These are phyloP conservation scores for Stephanodiscus triporus DNA, from an alignment of 108 stramenopile genomes.

Conservation along the genomic window DNA sequence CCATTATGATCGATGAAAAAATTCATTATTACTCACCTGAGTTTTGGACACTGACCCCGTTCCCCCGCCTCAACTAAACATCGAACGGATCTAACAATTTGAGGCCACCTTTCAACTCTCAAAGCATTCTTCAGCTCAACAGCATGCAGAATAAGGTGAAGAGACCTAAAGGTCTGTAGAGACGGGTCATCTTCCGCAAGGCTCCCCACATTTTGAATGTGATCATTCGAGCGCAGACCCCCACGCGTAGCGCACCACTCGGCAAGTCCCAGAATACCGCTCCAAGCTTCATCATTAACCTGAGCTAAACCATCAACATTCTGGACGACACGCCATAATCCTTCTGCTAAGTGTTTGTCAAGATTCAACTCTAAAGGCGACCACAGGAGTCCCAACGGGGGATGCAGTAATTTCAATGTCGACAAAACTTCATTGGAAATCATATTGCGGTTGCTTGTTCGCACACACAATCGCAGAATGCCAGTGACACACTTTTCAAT, in stretches of 20 bases:
- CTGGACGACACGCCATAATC: constrained; percentile 77
- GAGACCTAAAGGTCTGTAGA: constrained; percentile 75
- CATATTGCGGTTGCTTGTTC: constrained; percentile 58
- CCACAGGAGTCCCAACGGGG: constrained; percentile 39
- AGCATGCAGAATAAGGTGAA: constrained; percentile 76
- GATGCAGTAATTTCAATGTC: constrained; percentile 53
- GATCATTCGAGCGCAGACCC: constrained; percentile 38
- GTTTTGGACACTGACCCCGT: constrained; percentile 66
- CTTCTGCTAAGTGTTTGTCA: constrained; percentile 78
- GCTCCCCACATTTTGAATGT: constrained; percentile 27
- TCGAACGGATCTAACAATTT: constrained; percentile 52
- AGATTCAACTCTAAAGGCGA: constrained; percentile 55
- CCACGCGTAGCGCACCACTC: constrained; percentile 76
- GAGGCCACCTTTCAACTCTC: constrained; percentile 33
- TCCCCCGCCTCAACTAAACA: constrained; percentile 70
- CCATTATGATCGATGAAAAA: background rate
- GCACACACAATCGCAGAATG: constrained; percentile 65
- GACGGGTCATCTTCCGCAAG: constrained; percentile 82
- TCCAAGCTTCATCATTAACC: constrained; percentile 69
- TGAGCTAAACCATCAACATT: constrained; percentile 63
- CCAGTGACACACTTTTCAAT: constrained; percentile 85
- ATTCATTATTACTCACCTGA: constrained; percentile 22
- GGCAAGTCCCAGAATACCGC: constrained; percentile 62
- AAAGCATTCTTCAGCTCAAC: constrained; percentile 64
- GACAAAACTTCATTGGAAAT: constrained; percentile 70